Base-by-base conservation (phyloP, 169 alveolate species). In the Plasmodium falciparum region DNA sequence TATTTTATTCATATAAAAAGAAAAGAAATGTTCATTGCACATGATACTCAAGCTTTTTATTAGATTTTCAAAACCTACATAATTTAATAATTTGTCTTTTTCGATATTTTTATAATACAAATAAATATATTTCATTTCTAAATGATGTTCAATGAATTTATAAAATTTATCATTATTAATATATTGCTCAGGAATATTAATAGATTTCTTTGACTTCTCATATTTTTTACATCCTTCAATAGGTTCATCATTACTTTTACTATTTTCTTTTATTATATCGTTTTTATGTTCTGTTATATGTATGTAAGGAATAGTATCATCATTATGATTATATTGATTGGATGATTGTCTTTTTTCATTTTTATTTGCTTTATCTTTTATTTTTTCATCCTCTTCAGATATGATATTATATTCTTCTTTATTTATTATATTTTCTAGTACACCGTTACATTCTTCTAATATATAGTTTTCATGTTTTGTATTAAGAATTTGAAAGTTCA, bases 1-100 rank as follows among this genome's bases (percentile, higher is more conserved):
- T 65, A 78, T 78, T 12, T 71, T 65, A 63, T 78, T 78, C 75
- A 78, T 78, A 66, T 39, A 78, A 45, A 78, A 78, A 29, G 89
- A 24, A 59, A 26, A 78, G 52, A 78, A 65, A 4, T 78, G 24
- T 13, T 78, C 75, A 17, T 58, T 50, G 20, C 75, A 65, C 2
- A 78, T 78, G 12, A 65, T 78, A 15, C 80, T 78, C 33, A 78
- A 15, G 22, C 89, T 78, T 78, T 78, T 78, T 11, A 78, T 65
- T 17, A 78, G 17, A 52, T 66, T 39, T 9, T 66, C 26, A 69
- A 78, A 66, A 0, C 89, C 89, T 5, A 17, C 33, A 20, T 43
- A 54, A 45, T 78, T 78, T 20, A n/a, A 3, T 47, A 66, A 17
- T 15, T n/a, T n/a, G 3, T 29, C 13, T 33, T 17, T 65, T 12